Base-by-base conservation (phyloP, 2,329 filamentous ascomycete genomes). In the Tolypocladium cylindrosporum region DNA sequence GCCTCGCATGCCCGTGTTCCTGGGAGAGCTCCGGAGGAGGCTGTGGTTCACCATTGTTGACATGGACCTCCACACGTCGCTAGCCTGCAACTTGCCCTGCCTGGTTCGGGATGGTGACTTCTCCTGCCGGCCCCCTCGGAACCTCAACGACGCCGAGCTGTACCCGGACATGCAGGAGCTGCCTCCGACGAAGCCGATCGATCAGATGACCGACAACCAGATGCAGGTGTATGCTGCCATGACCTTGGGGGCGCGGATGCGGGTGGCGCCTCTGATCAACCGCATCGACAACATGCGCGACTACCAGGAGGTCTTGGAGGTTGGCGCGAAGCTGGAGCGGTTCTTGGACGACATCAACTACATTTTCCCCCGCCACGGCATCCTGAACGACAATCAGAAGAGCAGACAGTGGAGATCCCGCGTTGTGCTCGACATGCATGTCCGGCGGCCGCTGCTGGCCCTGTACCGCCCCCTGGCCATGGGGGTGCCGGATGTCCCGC, bases 11-110 rank as follows among this genome's bases (percentile, higher is more conserved):
- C 71, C 74, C 6, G 72, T 78, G 0, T 83, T 81, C 62, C 72
- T 77, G 51, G 76, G 75, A n/a, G 81, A 84, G 66, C 73, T 78
- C 60, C 71, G 81, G 40, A 74, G 81, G n/a, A 74, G 78, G 59
- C 65, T 84, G 31, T 84, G 81, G 81, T 82, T 76, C 55, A 80
- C 79, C 4, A 77, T 84, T 45, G 69, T 82, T 42, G 81, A 84
- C 61, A 77, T 83, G 68, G 81, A 84, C 62, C 68, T 83, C 41
- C 79, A 82, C 61, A 73, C 81, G 48, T 80, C 80, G 1, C 74
- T 82, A 54, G 75, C 77, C 27, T 77, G 77, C 65, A 79, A 77
- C 61, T 68, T 84, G 56, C 80, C 80, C 0, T 78, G 74, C 48
- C 70, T 79, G 16, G 72, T 83, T 7, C 74, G 79, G 2, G 77